Base-by-base conservation (phyloP, 2,329 filamentous ascomycete species). In the Sporothrix curviconia region DNA sequence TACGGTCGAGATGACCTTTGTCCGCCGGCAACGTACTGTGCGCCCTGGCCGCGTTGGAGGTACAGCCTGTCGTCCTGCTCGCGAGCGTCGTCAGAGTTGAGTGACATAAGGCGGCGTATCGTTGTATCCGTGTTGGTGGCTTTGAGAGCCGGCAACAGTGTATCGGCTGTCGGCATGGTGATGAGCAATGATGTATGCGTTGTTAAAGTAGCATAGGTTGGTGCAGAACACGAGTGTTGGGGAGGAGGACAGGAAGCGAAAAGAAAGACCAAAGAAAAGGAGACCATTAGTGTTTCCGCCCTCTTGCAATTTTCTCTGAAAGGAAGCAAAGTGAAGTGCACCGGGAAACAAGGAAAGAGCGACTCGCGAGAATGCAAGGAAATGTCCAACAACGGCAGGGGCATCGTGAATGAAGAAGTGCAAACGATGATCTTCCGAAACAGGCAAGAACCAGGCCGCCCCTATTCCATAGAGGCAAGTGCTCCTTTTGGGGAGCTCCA, bases 311-410 rank as follows among this genome's bases (percentile, higher is more conserved):
- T n/a, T n/a, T n/a, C n/a, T n/a, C n/a, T n/a, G n/a, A n/a, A n/a
- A n/a, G n/a, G n/a, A n/a, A n/a, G n/a, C n/a, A n/a, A n/a, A n/a
- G n/a, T n/a, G n/a, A n/a, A n/a, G n/a, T n/a, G n/a, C n/a, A n/a
- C n/a, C n/a, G 7, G 28, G 51, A 24, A 28, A 25, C 1, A 14
- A 22, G 54, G 54, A 56, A 56, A 56, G 54, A 56, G 44, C 54
- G 43, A 49, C 28, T 32, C 22, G 17, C 30, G 22, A 19, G n/a
- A 22, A 9, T 8, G n/a, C 3, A 22, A 28, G 9, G 7, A 36
- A 14, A 8, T 11, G 4, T 17, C 8, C 1, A 4, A 17, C n/a
- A 12, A 15, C 28, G 4, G 15, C 1, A 40, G 22, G 8, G 9
- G 28, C n/a, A 36, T 36, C 28, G 6, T 15, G 40, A 14, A 46